Conservation (phyloP, 805 yeast species). For the Hanseniaspora nectarophila region DNA sequence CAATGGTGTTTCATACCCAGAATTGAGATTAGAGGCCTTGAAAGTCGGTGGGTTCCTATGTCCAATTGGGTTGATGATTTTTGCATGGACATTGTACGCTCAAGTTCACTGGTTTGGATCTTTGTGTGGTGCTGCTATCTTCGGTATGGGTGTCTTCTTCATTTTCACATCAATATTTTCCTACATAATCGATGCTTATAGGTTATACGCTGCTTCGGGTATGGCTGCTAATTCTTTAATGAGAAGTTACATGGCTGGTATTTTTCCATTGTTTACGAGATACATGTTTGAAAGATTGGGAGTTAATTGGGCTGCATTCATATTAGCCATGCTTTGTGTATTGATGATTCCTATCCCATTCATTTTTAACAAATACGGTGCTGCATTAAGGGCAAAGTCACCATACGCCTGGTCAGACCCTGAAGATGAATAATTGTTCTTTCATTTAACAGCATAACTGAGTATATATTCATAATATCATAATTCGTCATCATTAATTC, state of each 20-base stretch:
- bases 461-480: too few species aligned
- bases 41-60: conserved; percentile 53
- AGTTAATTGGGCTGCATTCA: conserved; percentile 45
- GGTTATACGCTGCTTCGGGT: conserved; percentile 41
- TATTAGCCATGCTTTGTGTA: conserved; percentile 40
- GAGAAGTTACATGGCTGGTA: conserved; percentile 44
- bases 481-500: too few species aligned
- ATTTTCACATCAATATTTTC: conserved; percentile 56
- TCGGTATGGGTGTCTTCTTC: conserved; percentile 56
- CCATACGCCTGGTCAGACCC: conserved; percentile 36
- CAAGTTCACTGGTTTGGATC: conserved; percentile 65
- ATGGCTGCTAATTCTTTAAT: conserved; percentile 42
- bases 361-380: conserved; percentile 40
- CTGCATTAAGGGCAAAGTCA: conserved; percentile 33
- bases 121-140: conserved; percentile 56
- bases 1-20: conserved; percentile 45
- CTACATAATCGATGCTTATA: conserved; percentile 55
- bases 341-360: conserved; percentile 46
- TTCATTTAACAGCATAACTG: too few species aligned
- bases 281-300: conserved; percentile 48
- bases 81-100: conserved; percentile 58
- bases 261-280: conserved; percentile 45
- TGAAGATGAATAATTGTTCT: background rate
- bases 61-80: conserved; percentile 59
- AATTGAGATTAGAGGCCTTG: conserved; percentile 46